Conservation (phyloP, 169 alveolate genomes). For the Toxoplasma gondii region DNA sequence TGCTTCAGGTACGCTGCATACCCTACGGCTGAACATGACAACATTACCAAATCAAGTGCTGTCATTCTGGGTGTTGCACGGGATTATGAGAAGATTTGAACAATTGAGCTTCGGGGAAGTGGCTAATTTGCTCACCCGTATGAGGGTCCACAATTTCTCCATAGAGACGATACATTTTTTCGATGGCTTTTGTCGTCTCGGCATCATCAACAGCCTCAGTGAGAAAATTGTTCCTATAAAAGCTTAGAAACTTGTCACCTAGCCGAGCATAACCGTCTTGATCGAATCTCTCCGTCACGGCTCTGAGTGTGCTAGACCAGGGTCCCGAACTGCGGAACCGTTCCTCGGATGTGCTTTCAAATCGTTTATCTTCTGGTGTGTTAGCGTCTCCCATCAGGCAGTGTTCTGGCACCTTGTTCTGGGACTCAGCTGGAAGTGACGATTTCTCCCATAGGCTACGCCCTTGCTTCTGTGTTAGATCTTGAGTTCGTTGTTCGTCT, state of each 20-base stretch:
- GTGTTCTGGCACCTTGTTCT: too few species aligned
- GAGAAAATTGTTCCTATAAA: background rate
- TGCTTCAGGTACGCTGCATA: background rate
- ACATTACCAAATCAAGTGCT: background rate
- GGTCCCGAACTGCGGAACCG: background rate
- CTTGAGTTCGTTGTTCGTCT: too few species aligned
- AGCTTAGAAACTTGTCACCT: background rate
- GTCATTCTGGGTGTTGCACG: background rate
- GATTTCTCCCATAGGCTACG: too few species aligned
- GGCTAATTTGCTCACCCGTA: conserved; percentile 13
- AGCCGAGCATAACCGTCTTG: background rate
- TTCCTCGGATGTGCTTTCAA: background rate
- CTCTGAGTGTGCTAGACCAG: background rate
- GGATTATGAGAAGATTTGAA: background rate
- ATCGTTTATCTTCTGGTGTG: background rate
- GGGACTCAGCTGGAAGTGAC: too few species aligned
- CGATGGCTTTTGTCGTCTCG: conserved; percentile 17
- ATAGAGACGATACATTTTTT: background rate
- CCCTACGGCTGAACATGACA: background rate
- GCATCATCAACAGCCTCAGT: conserved; percentile 33
- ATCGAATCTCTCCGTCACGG: background rate
- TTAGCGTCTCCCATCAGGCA: too few species aligned
- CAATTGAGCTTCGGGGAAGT: background rate
- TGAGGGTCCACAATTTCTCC: conserved; percentile 38
- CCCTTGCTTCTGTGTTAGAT: too few species aligned